phyloP scores from a whole-genome alignment of 805 yeast species.

The Nematodospora valgi region DNA sequence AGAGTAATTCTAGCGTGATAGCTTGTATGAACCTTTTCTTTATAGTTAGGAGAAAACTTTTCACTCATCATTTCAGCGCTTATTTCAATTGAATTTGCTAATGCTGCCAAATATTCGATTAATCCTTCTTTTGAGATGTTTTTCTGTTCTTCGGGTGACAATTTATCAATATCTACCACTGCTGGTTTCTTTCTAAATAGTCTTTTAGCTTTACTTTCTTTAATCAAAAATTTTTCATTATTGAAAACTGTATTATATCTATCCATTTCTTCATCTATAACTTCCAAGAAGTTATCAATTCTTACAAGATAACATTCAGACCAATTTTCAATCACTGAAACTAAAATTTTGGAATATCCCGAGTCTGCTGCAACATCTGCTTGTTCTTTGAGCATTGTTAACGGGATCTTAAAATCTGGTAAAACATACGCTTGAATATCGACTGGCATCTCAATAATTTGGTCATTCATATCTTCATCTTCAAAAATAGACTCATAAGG shows the following conservation, averaged over 20 bases:
- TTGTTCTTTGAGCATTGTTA: slow-evolving; percentile 84
- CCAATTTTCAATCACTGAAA: slow-evolving; percentile 75
- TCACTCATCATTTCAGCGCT: slow-evolving; percentile 62
- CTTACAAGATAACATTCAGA: slow-evolving; percentile 56
- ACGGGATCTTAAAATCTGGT: slow-evolving; percentile 75
- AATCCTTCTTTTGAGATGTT: slow-evolving; percentile 58
- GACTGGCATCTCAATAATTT: slow-evolving; percentile 27
- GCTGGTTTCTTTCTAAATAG: slow-evolving; percentile 23
- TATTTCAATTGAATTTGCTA: slow-evolving; percentile 84
- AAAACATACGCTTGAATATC: slow-evolving; percentile 53
- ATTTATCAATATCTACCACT: slow-evolving; percentile 32
- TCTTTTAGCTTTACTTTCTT: slow-evolving; percentile 44
- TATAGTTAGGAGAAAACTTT: slow-evolving; percentile 63
- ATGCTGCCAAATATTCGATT: slow-evolving; percentile 74
- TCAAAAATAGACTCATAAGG: slow-evolving; percentile 47
- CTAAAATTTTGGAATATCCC: slow-evolving; percentile 73
- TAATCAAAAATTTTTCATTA: slow-evolving; percentile 33
- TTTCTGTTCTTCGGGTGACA: slow-evolving; percentile 37
- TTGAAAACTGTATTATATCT: slow-evolving; percentile 40
- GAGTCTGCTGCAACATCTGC: slow-evolving; percentile 84
- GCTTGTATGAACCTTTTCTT: slow-evolving; percentile 50
- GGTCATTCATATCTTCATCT: slow-evolving; percentile 36
- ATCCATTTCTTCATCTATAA: slow-evolving; percentile 45
- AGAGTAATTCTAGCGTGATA: slow-evolving; percentile 32
- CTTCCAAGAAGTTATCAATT: slow-evolving; percentile 57